These are phyloP conservation scores for Penicillium riverlandense DNA, from an alignment of 495 filamentous ascomycete genomes.

Conservation along the genomic window DNA sequence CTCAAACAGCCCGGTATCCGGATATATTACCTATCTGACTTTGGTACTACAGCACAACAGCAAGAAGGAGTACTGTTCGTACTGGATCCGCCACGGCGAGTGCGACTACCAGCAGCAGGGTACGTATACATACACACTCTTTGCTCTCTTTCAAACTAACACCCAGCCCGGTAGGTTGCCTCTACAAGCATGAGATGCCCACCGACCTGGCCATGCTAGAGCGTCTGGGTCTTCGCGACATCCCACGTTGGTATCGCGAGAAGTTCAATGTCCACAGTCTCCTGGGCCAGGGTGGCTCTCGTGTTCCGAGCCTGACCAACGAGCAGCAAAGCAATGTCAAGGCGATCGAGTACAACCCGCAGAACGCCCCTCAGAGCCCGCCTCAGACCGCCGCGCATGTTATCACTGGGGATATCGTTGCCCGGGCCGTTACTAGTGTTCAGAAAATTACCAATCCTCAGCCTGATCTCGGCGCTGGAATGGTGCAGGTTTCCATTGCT, in stretches of 20 bases:
- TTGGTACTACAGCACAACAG: slow-evolving; percentile 3
- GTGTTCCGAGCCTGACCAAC: slow-evolving; percentile 5
- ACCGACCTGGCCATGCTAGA: slow-evolving; percentile 49
- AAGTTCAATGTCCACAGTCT: slow-evolving; percentile 29
- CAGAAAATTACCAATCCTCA: too few relatives aligned
- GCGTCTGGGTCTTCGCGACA: slow-evolving; percentile 50
- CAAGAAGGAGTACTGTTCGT: slow-evolving; percentile 76
- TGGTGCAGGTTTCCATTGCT: too few relatives aligned
- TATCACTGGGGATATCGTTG: background rate
- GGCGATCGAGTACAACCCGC: slow-evolving; percentile 10
- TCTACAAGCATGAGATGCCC: slow-evolving; percentile 86
- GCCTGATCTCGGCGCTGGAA: too few relatives aligned
- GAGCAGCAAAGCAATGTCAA: slow-evolving; percentile 7
- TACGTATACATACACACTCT: slow-evolving; percentile 5
- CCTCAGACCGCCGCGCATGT: background rate
- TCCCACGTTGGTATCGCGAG: slow-evolving; percentile 52
- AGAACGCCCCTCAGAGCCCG: background rate
- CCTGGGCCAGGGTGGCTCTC: slow-evolving; percentile 9
- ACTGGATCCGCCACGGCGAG: slow-evolving; percentile 77
- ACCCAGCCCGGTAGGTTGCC: slow-evolving; percentile 46
- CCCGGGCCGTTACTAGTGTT: background rate
- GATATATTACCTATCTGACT: slow-evolving; percentile 2
- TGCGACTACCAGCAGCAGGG: slow-evolving; percentile 79
- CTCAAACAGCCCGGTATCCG: background rate
- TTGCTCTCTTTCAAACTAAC: slow-evolving; percentile 3